Base-by-base conservation (phyloP, 345 rosid species). In the Nephelium lappaceum region DNA sequence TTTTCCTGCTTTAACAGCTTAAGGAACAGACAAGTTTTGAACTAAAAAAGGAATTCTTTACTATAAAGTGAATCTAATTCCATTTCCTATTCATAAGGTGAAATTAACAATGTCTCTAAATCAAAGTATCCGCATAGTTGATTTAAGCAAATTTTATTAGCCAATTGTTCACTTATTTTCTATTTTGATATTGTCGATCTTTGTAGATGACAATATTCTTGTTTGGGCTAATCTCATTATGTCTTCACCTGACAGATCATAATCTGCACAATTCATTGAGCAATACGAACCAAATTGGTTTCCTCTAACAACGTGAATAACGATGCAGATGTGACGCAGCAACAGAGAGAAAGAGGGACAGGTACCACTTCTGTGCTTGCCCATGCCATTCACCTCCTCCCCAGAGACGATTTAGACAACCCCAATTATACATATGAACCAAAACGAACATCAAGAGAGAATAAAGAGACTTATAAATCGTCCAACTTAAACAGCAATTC, bases 311-410 rank as follows among this genome's bases (percentile, higher is more conserved):
- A 61, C 9, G 69, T 25, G 3, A 71, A 67, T 7, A 15, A 27
- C 27, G 25, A 21, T 31, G 61, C 5, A 6, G 3, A 11, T 43
- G 15, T 27, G 25, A 18, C 61, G 60, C 9, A 55, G 36, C 4
- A 18, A 25, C 24, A 43, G 74, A 12, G 60, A 43, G 61, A 74
- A n/a, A n/a, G n/a, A n/a, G n/a, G n/a, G n/a, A n/a, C n/a, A n/a
- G n/a, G n/a, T n/a, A n/a, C n/a, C n/a, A 67, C 82, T 95, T 95
- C 72, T 93, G 97, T 1, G 99, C 99, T 78, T 95, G 97, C 43
- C 99, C 99, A 66, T 95, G 99, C 99, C 99, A 95, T 88, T 95
- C 97, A 69, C 99, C 99, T n/a, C n/a, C n/a, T 19, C 98, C 95
- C 99, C 99, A 96, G 2, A 95, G 91, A 73, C 98, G 95, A 83